phyloP scores from a whole-genome alignment of 345 rosid genomes.

The Mallotus nudiflorus region DNA sequence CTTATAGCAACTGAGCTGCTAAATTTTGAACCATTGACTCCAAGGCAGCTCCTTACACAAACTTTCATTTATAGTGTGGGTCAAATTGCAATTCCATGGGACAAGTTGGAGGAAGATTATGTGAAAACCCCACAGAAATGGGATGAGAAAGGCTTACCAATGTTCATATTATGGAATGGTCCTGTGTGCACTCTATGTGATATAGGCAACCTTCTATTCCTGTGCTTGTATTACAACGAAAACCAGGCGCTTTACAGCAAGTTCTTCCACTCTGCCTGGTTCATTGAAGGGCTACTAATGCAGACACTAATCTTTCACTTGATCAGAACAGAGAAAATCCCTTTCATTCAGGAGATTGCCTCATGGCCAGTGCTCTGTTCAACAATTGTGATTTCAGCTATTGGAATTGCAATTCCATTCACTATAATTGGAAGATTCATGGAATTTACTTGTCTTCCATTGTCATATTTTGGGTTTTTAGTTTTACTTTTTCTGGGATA shows the following conservation, averaged over 20 bases:
- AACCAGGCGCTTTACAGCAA: neutral
- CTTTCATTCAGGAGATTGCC: constrained; percentile 59
- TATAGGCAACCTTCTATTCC: constrained; percentile 42
- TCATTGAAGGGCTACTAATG: constrained; percentile 66
- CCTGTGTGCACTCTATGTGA: constrained; percentile 62
- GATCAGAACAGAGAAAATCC: constrained; percentile 63
- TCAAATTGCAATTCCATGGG: constrained; percentile 73
- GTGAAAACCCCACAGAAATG: constrained; percentile 55
- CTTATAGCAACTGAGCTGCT: constrained; percentile 55
- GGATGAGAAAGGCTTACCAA: constrained; percentile 44
- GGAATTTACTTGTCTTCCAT: constrained; percentile 47
- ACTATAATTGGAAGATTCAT: constrained; percentile 40
- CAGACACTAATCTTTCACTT: constrained; percentile 64
- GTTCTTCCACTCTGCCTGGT: constrained; percentile 60
- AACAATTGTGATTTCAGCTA: constrained; percentile 49
- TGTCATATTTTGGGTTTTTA: constrained; percentile 55
- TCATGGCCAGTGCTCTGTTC: constrained; percentile 62
- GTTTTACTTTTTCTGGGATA: constrained; percentile 58
- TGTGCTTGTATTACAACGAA: constrained; percentile 36
- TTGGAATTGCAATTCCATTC: constrained; percentile 52
- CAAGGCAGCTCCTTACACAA: constrained; percentile 64
- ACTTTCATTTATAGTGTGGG: constrained; percentile 58
- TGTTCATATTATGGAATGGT: constrained; percentile 62
- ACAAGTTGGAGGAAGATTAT: constrained; percentile 62
- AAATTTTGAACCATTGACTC: constrained; percentile 54